Evolutionary conservation across 164 flowering plant genomes (phyloP).

Genomic region (Vitis labrusca): DNA sequence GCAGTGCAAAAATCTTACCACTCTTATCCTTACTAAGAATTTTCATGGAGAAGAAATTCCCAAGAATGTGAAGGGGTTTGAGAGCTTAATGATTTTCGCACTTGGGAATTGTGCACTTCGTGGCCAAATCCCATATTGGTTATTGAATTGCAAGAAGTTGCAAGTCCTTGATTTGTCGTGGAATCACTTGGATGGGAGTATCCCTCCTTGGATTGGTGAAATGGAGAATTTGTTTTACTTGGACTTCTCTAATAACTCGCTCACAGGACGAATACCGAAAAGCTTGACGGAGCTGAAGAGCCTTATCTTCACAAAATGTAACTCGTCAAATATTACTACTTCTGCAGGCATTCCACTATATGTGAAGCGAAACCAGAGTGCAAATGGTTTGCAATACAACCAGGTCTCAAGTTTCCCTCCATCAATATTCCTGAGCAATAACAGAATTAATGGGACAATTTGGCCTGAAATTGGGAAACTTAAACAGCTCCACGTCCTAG

Average conservation of each 20-base stretch:
- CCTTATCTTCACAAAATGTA: constrained; percentile 38
- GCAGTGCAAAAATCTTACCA: constrained; percentile 64
- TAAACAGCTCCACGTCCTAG: constrained; percentile 69
- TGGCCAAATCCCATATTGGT: constrained; percentile 70
- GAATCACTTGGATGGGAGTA: constrained; percentile 62
- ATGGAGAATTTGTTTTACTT: constrained; percentile 73
- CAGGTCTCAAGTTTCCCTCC: constrained; percentile 79
- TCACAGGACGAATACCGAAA: constrained; percentile 68
- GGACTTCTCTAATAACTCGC: constrained; percentile 83
- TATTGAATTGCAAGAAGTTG: constrained; percentile 45
- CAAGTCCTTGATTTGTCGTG: constrained; percentile 79
- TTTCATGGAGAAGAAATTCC: constrained; percentile 70
- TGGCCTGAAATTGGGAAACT: constrained; percentile 68
- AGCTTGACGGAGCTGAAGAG: constrained; percentile 50
- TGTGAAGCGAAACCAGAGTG: constrained; percentile 65
- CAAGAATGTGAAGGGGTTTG: constrained; percentile 43
- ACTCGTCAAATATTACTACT: constrained; percentile 17
- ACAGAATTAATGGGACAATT: constrained; percentile 57
- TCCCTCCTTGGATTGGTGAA: constrained; percentile 75
- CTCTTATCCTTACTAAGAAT: constrained; percentile 71
- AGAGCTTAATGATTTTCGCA: constrained; percentile 48
- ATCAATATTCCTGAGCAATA: constrained; percentile 59
- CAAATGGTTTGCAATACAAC: constrained; percentile 69
- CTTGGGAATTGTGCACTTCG: constrained; percentile 64
- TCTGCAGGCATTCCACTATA: constrained; percentile 58